Evolutionary conservation across 2,329 filamentous ascomycete genomes (phyloP).

Genomic region (Trichoderma aggressivum): DNA sequence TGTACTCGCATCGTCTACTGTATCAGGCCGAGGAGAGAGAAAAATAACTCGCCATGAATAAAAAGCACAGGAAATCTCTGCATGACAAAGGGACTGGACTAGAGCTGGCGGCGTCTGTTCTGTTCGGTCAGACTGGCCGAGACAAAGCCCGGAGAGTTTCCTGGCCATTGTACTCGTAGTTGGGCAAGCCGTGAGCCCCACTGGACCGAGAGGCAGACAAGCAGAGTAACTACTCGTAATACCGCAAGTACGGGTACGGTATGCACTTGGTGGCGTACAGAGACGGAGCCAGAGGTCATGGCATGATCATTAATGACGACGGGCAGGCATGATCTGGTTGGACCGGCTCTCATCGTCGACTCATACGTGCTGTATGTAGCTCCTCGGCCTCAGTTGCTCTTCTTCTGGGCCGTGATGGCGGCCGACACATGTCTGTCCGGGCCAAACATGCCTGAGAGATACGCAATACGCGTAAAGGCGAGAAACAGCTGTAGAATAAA

Average conservation of each 20-base stretch:
- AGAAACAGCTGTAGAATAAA: constrained; percentile 46
- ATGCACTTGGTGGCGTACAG: background rate
- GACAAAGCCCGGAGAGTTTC: background rate
- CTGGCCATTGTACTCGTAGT: background rate
- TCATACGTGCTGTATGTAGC: background rate
- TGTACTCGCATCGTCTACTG: no score
- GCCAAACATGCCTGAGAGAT: constrained; percentile 59
- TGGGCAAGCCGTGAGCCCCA: background rate
- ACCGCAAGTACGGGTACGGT: no score
- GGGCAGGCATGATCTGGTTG: background rate
- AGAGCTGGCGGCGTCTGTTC: background rate
- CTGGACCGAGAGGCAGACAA: background rate
- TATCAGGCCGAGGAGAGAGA: no score
- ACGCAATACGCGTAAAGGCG: constrained; percentile 53
- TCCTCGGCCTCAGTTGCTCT: background rate
- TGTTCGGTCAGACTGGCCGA: background rate
- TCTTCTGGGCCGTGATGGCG: background rate
- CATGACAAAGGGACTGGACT: background rate
- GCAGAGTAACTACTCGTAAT: background rate
- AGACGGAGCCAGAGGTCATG: background rate
- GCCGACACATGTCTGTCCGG: constrained; percentile 31
- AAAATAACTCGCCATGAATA: background rate
- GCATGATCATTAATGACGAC: background rate
- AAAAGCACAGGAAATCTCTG: background rate
- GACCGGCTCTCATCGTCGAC: background rate